Evolutionary conservation across 2,329 filamentous ascomycete species (phyloP).

Genomic region (Paracamarosporium sp.): DNA sequence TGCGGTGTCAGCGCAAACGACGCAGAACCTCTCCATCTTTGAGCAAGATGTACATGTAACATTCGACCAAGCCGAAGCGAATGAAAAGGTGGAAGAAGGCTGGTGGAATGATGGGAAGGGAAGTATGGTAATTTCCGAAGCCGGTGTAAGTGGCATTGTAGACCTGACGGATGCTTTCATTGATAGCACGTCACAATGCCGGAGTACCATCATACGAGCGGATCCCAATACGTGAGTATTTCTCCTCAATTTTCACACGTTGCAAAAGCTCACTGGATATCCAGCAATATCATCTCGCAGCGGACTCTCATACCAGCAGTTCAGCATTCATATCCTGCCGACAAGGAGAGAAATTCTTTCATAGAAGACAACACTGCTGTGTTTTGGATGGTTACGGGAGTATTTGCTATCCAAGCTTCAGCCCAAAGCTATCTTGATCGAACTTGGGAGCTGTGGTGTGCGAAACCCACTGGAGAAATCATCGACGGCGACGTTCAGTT

Average conservation of each 20-base stretch:
- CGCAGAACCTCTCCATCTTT: conserved; percentile 16
- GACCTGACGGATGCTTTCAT: conserved; percentile 16
- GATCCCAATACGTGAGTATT: conserved; percentile 28
- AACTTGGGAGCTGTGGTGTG: background rate
- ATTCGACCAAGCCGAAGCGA: background rate
- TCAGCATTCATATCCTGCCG: background rate
- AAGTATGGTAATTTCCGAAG: conserved; percentile 16
- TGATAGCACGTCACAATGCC: background rate
- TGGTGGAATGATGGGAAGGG: conserved; percentile 16
- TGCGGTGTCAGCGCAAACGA: conserved; percentile 19
- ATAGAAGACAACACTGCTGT: background rate
- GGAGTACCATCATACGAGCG: conserved; percentile 14
- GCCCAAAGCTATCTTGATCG: background rate
- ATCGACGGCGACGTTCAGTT: background rate
- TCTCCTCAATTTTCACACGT: too few relatives aligned
- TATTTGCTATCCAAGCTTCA: background rate
- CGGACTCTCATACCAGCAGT: conserved; percentile 19
- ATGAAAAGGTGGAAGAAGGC: background rate
- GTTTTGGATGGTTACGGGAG: background rate
- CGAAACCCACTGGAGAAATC: background rate
- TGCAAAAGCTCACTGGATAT: background rate
- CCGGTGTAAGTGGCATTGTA: conserved; percentile 20
- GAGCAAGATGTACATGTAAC: conserved; percentile 4
- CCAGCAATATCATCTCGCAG: conserved; percentile 20
- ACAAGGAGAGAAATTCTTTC: background rate